A percentile compares a stretch with the other conserved stretches of the same genome.
Evolutionary conservation across 306 rosid species (phyloP).

Genomic region (Prunus fruticosa): DNA sequence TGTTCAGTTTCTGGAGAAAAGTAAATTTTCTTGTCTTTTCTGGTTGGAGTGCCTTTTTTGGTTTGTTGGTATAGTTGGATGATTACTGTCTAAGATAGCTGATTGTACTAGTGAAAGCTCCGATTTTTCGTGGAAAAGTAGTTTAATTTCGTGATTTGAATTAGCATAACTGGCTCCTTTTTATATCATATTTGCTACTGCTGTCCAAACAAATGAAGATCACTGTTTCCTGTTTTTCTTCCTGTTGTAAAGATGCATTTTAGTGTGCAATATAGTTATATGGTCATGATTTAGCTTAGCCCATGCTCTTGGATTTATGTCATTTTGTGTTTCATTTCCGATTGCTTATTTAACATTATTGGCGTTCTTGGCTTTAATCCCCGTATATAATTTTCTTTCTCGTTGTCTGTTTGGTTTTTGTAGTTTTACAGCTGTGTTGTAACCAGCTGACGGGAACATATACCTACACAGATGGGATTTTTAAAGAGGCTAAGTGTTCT

Average conservation of each 20-base stretch:
- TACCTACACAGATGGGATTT: slow-evolving; percentile 63
- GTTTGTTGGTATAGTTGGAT: background rate
- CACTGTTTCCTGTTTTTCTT: background rate
- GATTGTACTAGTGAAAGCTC: background rate
- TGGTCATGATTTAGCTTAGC: background rate
- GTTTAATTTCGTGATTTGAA: background rate
- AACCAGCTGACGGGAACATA: slow-evolving; percentile 69
- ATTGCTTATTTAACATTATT: background rate
- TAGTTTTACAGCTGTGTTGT: slow-evolving; percentile 78
- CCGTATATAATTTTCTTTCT: background rate
- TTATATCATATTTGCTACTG: background rate
- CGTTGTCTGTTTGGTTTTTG: background rate
- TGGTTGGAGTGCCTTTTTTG: background rate
- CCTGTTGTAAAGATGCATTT: background rate
- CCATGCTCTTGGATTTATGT: background rate
- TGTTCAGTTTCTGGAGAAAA: background rate
- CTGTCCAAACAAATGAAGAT: no score
- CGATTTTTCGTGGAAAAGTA: background rate
- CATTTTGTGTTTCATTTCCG: background rate
- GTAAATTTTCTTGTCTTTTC: background rate
- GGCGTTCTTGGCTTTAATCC: background rate
- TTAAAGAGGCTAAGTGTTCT: slow-evolving; percentile 63
- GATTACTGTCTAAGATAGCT: background rate
- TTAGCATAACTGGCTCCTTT: background rate
- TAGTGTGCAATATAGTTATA: background rate